Evolutionary conservation across 2,329 filamentous ascomycete genomes (phyloP), one percentile per base, ranked within the genome.

Genomic region (Scedosporium dehoogii): DNA sequence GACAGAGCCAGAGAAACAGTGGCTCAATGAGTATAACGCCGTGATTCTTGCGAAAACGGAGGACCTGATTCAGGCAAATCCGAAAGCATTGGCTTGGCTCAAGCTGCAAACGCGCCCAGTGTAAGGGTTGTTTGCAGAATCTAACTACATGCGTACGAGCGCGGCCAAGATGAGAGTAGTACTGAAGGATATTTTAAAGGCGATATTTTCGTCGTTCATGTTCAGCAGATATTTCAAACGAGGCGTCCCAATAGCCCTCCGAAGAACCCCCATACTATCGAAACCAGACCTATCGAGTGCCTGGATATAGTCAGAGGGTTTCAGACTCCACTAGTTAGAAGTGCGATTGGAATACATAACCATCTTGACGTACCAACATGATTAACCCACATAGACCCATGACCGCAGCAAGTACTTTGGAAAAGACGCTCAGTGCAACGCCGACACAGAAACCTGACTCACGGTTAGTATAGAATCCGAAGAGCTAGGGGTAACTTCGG

Each of bases 11-110:
- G 94, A 99, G 78, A 90, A 88, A 76, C 76, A 83, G 64, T 99
- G 93, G 90, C 76, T 99, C 67, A 96, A 97, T 70, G 81, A 85
- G 51, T 96, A 96, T 72, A 90, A 96, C 72, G 76, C 81, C 41
- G 87, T 94, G 72, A 87, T 99, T 16, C 83, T 86, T 73, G 84
- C 88, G 64, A 96, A 94, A 80, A 96, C 91, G 3, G 85, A 85
- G 71, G 79, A 77, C 18, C 92, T 85, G 74, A 93, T 99, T 69
- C 79, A 87, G 66, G 78, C 85, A 2, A 91, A 96, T 71, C 76
- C 85, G 58, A 72, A 89, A 68, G 90, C 91, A 1, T 77, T 84
- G 73, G 83, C 82, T 62, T 99, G 93, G 93, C 78, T 99, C 69
- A 83, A 90, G 76, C 85, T 90, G 70, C 94, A 99, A 78, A 96